Conservation (phyloP, 169 alveolate genomes). For the Hammondia hammondi region DNA sequence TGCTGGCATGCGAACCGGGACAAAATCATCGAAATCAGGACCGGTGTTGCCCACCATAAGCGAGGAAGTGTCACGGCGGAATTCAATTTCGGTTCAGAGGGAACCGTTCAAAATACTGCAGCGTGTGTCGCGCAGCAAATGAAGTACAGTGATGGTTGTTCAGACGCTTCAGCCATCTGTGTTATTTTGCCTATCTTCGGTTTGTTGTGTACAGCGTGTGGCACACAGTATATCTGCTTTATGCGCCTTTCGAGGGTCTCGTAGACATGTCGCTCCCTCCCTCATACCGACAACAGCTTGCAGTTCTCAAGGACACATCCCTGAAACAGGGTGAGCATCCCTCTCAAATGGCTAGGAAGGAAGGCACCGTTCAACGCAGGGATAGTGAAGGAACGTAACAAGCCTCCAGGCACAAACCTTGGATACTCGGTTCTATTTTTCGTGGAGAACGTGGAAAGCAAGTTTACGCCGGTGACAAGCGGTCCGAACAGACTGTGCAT, state of each 20-base stretch:
- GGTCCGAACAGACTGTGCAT: too few species aligned
- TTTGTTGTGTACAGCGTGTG: background rate
- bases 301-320: background rate
- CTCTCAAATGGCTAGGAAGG: too few species aligned
- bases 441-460: too few species aligned
- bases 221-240: background rate
- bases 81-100: background rate
- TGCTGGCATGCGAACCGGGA: too few species aligned
- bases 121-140: background rate
- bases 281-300: background rate
- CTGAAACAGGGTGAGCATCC: background rate
- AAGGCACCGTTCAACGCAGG: too few species aligned
- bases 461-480: too few species aligned
- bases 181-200: background rate
- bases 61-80: background rate
- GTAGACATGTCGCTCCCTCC: background rate
- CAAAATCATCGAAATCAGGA: too few species aligned
- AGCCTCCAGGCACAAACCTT: too few species aligned
- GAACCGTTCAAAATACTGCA: background rate
- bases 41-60: too few species aligned
- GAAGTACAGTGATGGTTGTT: background rate
- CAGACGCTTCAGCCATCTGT: background rate
- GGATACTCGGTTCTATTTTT: too few species aligned
- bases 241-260: conserved; percentile 21
- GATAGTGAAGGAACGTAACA: too few species aligned